Conservation (phyloP, 1,284 basidiomycete species). For the Puccinia hordei region DNA sequence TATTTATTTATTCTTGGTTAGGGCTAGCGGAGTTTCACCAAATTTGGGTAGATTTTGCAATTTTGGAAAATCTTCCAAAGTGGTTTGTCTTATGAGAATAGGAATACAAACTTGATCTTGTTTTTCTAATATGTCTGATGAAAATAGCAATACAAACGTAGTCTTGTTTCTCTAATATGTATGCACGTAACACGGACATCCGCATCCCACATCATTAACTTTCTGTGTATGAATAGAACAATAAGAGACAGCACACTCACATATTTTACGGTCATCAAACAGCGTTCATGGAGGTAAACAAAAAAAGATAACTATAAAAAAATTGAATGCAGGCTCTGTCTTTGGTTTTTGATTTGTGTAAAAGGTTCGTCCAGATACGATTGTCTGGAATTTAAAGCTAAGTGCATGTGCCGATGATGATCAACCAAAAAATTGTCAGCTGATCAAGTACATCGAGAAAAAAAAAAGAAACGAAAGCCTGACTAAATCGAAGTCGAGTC, state of each 20-base stretch:
- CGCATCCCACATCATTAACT: background rate
- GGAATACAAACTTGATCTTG: no score
- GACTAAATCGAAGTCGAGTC: background rate
- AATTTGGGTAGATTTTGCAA: no score
- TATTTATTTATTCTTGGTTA: no score
- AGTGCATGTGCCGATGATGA: no score
- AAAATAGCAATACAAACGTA: no score
- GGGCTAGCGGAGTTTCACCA: no score
- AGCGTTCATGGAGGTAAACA: background rate
- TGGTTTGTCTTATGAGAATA: no score
- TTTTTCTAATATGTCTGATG: no score
- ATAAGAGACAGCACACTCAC: background rate
- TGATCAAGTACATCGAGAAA: background rate
- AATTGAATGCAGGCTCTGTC: background rate
- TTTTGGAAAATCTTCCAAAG: no score
- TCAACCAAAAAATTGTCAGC: background rate
- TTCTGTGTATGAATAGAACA: background rate
- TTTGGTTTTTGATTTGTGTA: background rate
- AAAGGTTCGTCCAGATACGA: background rate
- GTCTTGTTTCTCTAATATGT: no score
- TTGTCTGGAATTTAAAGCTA: slow-evolving; percentile 2
- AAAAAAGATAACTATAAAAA: background rate
- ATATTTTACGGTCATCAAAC: background rate
- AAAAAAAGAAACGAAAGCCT: background rate
- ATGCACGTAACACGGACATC: background rate